Conservation (phyloP, 768 basidiomycete species). For the Hypholoma fasciculare region DNA sequence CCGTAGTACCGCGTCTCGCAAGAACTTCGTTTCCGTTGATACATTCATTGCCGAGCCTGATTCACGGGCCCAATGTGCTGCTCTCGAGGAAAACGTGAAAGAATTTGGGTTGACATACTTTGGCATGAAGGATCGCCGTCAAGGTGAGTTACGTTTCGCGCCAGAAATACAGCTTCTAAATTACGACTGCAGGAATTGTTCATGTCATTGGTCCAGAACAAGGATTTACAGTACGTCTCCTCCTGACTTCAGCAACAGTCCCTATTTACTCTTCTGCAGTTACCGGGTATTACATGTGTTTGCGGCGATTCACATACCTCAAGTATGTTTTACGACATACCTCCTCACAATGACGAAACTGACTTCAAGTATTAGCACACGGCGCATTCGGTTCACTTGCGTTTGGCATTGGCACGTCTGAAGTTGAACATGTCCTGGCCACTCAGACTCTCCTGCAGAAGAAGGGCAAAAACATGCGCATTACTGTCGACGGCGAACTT, state of each 20-base stretch:
- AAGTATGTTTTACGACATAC: conserved; percentile 46
- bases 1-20: conserved; percentile 67
- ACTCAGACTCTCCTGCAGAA: conserved; percentile 88
- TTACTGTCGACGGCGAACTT: conserved; percentile 82
- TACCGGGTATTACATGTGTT: conserved; percentile 80
- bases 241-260: not conserved
- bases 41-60: conserved; percentile 84
- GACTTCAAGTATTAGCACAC: conserved; percentile 54
- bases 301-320: conserved; percentile 95
- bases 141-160: conserved; percentile 48
- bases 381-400: conserved; percentile 93
- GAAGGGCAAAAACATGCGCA: conserved; percentile 92
- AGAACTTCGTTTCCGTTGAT: conserved; percentile 68
- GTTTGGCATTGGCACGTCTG: conserved; percentile 92
- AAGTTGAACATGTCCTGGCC: conserved; percentile 92
- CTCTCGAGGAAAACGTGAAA: conserved; percentile 87
- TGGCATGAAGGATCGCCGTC: conserved; percentile 85
- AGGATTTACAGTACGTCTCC: conserved; percentile 72
- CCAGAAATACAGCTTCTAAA: conserved; percentile 13
- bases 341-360: not conserved
- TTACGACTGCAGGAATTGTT: conserved; percentile 59
- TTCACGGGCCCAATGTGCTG: conserved; percentile 79
- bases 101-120: conserved; percentile 93
- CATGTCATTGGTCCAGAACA: conserved; percentile 94
- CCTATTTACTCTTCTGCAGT: conserved; percentile 32